phyloP scores from a whole-genome alignment of 2,329 filamentous ascomycete genomes.

The Colletotrichum lupini region DNA sequence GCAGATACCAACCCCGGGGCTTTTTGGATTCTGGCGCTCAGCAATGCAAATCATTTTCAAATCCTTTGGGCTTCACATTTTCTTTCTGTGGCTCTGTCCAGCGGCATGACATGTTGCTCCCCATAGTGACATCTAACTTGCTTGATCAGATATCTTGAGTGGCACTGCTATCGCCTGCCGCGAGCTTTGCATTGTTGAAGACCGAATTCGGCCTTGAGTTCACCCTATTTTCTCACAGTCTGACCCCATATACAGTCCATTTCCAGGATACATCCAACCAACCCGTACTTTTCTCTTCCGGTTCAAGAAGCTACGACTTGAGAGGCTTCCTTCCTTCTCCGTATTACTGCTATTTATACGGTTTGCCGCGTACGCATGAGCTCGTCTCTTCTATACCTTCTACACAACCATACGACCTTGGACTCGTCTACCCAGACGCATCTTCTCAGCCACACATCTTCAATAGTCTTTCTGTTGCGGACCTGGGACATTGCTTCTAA shows the following conservation, averaged over 20 bases:
- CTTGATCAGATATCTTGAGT: not conserved
- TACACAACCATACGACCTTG: not conserved
- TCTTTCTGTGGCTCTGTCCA: too few species aligned
- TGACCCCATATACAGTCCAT: not conserved
- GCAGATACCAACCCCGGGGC: slow-evolving; percentile 25
- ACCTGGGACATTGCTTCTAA: fast-evolving
- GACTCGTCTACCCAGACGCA: not conserved
- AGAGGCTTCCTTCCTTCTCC: not conserved
- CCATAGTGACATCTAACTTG: not conserved
- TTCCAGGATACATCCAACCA: not conserved
- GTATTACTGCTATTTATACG: not conserved
- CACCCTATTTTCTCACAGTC: not conserved
- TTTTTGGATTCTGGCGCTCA: slow-evolving; percentile 20
- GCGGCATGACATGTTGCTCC: not conserved
- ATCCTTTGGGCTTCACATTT: not conserved
- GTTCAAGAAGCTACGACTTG: not conserved
- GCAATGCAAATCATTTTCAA: slow-evolving; percentile 22
- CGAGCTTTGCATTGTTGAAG: not conserved
- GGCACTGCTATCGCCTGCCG: not conserved
- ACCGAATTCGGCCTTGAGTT: not conserved
- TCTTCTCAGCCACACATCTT: not conserved
- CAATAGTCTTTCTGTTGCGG: not conserved
- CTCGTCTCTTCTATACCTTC: not conserved
- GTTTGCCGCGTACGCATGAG: not conserved
- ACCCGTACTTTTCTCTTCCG: not conserved